Evolutionary conservation across 495 filamentous ascomycete genomes (phyloP), one percentile per base, ranked within the genome.

Genomic region (Tuber melanosporum): DNA sequence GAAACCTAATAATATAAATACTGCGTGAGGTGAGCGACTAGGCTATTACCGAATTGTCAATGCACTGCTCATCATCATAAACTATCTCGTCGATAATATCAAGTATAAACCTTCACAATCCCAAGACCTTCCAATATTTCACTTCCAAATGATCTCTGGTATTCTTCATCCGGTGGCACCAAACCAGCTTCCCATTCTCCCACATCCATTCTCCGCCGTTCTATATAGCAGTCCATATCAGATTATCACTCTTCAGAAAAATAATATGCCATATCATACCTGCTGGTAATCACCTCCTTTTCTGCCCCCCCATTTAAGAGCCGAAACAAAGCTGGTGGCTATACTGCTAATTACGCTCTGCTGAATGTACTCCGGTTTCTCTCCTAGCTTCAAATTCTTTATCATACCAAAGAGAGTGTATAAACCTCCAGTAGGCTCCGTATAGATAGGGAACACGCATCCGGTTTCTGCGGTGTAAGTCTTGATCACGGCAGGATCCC

Each of bases 151-250:
- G 94, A 80, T 94, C 92, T 62, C 93, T 83, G 42, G 92, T 94
- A 73, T 88, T 92, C 80, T 85, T 85, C 93, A 97, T 97, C 4
- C 94, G 88, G 84, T 94, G 92, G 80, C 91, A 94, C 93, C 94
- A 97, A 3, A 92, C 88, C 70, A 85, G 83, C 82, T 90, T 91
- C 66, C 88, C 87, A 79, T 88, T 85, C 9, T 81, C 80, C 70
- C 81, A 94, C 66, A 97, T 76, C 80, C 96, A 94, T 84, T 97
- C 94, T 0, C 93, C 94, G 3, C 94, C 94, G 36, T 93, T 89
- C 84, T 95, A 22, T 22, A 4, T 19, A 42, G 45, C 9, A 2
- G 42, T n/a, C 91, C 73, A 15, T 17, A 70, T 75, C 77, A 57
- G 20, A 47, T 12, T 49, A 10, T 19, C 43, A 41, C 19, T 4